Conservation (phyloP, 371 early-diverging fungal genomes). For the Phascolomyces articulosus region DNA sequence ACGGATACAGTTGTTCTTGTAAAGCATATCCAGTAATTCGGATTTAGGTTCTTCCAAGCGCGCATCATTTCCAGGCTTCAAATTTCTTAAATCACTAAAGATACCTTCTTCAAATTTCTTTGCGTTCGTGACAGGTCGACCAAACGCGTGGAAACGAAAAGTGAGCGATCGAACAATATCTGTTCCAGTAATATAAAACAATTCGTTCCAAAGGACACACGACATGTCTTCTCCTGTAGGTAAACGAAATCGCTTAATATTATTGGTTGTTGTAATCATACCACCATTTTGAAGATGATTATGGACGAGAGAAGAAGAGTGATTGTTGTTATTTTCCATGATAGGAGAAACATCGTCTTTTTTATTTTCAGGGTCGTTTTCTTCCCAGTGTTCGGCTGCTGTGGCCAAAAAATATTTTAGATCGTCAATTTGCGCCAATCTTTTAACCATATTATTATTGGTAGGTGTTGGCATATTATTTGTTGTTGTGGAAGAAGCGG, state of each 20-base stretch:
- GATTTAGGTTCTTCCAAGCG: conserved; percentile 96
- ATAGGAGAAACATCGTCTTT: no score
- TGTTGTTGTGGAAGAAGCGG: background rate
- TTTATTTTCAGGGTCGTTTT: conserved; percentile 12
- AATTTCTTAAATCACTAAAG: conserved; percentile 96
- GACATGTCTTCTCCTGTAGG: conserved; percentile 88
- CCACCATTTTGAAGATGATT: no score
- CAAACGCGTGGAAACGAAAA: conserved; percentile 93
- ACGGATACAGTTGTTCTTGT: conserved; percentile 98
- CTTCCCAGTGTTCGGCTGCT: conserved; percentile 64
- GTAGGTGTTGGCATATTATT: conserved; percentile 27
- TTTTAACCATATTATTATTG: conserved; percentile 22
- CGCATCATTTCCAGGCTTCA: conserved; percentile 98
- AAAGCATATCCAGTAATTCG: conserved; percentile 96
- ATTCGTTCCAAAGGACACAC: conserved; percentile 90
- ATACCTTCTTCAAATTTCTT: conserved; percentile 99
- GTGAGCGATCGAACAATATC: conserved; percentile 97
- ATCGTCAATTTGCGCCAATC: conserved; percentile 54
- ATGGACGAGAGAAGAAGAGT: no score
- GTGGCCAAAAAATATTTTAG: conserved; percentile 63
- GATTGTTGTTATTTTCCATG: no score
- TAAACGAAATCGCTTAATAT: conserved; percentile 75
- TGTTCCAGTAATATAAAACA: conserved; percentile 96
- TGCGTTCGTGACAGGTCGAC: conserved; percentile 86
- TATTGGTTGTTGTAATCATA: background rate